These are phyloP conservation scores for Pezicula radicicola DNA, from an alignment of 2,329 filamentous ascomycete species.

Conservation along the genomic window DNA sequence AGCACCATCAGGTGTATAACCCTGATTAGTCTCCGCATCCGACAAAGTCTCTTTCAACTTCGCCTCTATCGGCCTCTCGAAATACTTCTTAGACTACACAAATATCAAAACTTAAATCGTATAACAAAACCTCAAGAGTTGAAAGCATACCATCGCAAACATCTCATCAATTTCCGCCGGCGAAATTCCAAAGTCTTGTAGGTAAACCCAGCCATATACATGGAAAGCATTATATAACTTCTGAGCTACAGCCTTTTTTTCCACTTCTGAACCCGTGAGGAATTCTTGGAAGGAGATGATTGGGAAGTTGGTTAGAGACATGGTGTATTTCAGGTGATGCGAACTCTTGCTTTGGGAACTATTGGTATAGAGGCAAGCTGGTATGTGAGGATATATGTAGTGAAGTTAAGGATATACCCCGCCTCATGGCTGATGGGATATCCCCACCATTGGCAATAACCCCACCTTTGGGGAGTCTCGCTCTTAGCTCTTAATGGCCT, in stretches of 20 bases:
- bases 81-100: constrained; percentile 3
- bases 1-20: constrained; percentile 5
- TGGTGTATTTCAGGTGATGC: background rate
- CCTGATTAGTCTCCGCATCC: constrained; percentile 3
- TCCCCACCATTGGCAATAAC: no score
- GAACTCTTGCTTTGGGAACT: background rate
- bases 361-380: no score
- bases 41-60: constrained; percentile 3
- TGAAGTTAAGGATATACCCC: no score
- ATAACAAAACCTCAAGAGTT: no score
- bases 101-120: background rate
- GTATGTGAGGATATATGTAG: no score
- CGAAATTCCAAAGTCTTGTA: constrained; percentile 1
- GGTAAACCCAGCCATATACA: background rate
- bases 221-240: constrained; percentile 1
- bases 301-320: background rate
- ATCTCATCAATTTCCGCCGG: background rate
- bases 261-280: background rate
- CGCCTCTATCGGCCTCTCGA: background rate
- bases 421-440: no score
- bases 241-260: constrained; percentile 1
- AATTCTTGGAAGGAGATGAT: constrained; percentile 1
- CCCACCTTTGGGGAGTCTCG: no score
- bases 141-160: background rate
- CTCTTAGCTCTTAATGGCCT: no score